Conservation (phyloP, 2,329 filamentous ascomycete species). For the Neofusicoccum sp. region DNA sequence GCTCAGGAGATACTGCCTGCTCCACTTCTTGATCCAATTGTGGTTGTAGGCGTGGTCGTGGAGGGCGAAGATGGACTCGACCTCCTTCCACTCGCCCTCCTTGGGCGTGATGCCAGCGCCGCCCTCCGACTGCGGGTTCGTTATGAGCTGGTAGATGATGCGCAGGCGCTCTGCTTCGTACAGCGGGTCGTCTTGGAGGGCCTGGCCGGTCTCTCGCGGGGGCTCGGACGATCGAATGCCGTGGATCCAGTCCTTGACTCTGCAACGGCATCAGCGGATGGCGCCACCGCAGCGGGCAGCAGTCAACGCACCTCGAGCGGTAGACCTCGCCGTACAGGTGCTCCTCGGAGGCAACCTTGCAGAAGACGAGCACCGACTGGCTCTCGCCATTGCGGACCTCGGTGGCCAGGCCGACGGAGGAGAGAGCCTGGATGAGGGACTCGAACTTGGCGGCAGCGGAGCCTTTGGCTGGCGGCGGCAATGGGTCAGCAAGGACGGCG, state of each 20-base stretch:
- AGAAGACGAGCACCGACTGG: conserved; percentile 75
- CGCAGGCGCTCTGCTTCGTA: conserved; percentile 86
- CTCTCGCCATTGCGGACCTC: conserved; percentile 81
- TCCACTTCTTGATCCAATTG: conserved; percentile 54
- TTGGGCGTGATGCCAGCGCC: conserved; percentile 53
- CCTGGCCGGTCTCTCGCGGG: conserved; percentile 65
- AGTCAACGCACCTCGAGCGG: conserved; percentile 61
- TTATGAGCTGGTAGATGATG: conserved; percentile 76
- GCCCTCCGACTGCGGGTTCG: conserved; percentile 47
- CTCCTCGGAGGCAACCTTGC: conserved; percentile 72
- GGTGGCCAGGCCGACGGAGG: conserved; percentile 76
- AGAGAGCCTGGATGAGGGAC: conserved; percentile 72
- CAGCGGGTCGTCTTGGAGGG: conserved; percentile 71
- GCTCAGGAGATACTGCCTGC: conserved; percentile 45
- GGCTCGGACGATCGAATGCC: conserved; percentile 79
- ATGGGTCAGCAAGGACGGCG: conserved; percentile 20
- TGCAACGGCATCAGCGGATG: conserved; percentile 30
- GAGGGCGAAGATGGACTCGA: conserved; percentile 50
- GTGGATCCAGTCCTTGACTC: conserved; percentile 91
- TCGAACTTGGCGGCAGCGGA: conserved; percentile 74
- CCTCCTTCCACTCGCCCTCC: conserved; percentile 50
- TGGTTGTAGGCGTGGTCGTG: conserved; percentile 54
- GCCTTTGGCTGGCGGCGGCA: conserved; percentile 54
- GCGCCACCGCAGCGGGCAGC: not conserved
- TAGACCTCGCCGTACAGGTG: conserved; percentile 80